Evolutionary conservation across 2,329 filamentous ascomycete genomes (phyloP).

Genomic region (Sclerotinia nivalis): DNA sequence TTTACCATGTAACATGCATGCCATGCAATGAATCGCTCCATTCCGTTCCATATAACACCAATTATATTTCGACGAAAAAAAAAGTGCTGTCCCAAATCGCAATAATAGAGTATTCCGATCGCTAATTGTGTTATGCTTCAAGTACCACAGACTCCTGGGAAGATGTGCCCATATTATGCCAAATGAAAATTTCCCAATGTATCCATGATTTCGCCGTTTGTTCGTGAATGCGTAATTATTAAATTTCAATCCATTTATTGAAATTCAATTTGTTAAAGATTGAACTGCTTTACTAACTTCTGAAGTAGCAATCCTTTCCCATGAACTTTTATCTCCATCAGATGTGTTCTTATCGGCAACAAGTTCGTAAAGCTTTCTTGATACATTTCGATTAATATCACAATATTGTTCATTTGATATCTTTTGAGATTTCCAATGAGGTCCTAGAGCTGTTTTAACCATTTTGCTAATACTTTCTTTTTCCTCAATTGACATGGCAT

Average conservation of each 20-base stretch:
- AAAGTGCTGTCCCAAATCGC: background rate
- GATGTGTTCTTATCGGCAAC: conserved; percentile 48
- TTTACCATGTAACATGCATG: background rate
- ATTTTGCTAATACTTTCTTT: conserved; percentile 89
- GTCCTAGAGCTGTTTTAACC: conserved; percentile 79
- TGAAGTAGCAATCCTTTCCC: conserved; percentile 73
- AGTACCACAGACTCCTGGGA: conserved; percentile 1
- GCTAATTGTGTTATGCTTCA: background rate
- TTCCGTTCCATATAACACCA: conserved; percentile 10
- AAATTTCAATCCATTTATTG: conserved; percentile 1
- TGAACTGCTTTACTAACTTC: conserved; percentile 78
- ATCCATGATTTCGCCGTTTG: background rate
- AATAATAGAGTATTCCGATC: background rate
- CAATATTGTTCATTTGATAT: conserved; percentile 90
- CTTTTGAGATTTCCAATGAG: conserved; percentile 71
- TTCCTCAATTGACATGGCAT: conserved; percentile 71
- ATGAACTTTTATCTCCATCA: conserved; percentile 65
- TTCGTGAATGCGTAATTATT: conserved; percentile 7
- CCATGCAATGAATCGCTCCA: background rate
- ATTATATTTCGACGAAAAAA: background rate
- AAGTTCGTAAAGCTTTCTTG: conserved; percentile 80
- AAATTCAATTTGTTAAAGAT: conserved; percentile 47
- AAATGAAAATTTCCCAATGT: background rate
- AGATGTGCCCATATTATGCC: background rate
- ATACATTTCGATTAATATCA: conserved; percentile 86